phyloP scores from a whole-genome alignment of 352 stramenopile species.

The Phytophthora podocarpi region DNA sequence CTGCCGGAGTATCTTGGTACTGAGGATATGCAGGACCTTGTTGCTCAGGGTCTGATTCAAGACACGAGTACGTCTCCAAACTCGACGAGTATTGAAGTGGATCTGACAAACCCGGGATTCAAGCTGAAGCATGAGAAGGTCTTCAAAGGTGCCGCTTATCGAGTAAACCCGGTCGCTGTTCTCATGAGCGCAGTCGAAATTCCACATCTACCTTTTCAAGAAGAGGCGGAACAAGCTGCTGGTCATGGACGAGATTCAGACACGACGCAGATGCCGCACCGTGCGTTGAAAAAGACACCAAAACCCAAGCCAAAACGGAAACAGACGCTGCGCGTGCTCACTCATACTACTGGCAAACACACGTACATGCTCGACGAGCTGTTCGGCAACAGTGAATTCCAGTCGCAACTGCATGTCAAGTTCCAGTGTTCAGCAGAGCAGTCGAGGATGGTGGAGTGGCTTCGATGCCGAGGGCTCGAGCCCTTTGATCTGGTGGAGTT shows the following conservation, averaged over 20 bases:
- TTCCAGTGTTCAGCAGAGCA: conserved; percentile 60
- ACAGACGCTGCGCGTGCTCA: conserved; percentile 1
- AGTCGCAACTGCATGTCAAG: conserved; percentile 45
- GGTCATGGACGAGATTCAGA: background rate
- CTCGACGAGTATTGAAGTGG: conserved; percentile 26
- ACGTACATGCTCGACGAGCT: conserved; percentile 44
- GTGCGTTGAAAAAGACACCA: conserved; percentile 37
- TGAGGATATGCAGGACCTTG: conserved; percentile 25
- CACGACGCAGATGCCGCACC: conserved; percentile 12
- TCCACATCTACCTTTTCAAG: conserved; percentile 4
- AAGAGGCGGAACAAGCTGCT: background rate
- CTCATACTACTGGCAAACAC: background rate
- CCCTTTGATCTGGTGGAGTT: conserved; percentile 40
- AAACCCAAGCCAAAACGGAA: conserved; percentile 45
- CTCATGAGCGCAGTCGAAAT: conserved; percentile 49
- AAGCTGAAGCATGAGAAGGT: conserved; percentile 44
- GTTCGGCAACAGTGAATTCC: conserved; percentile 34
- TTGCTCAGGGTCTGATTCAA: background rate
- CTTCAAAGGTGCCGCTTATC: conserved; percentile 42
- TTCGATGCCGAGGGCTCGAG: conserved; percentile 29
- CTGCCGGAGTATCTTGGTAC: conserved; percentile 40
- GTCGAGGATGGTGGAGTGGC: conserved; percentile 57
- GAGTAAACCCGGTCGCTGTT: conserved; percentile 52
- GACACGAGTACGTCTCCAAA: background rate
- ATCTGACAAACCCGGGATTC: conserved; percentile 35